Base-by-base conservation (phyloP, 116 monocot genomes). In the Cymodocea nodosa region DNA sequence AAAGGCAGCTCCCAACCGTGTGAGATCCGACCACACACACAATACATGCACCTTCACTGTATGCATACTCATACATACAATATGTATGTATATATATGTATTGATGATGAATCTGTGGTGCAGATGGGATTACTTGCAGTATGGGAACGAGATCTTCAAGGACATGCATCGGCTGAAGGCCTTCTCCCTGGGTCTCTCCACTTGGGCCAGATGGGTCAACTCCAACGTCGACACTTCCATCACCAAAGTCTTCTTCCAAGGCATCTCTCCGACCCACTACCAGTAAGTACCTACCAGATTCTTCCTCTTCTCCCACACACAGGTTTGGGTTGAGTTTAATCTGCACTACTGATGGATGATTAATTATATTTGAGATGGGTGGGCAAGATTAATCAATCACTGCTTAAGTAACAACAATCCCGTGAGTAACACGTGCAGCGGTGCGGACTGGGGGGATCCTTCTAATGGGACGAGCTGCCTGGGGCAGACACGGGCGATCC, bases 191-290 rank as follows among this genome's bases (percentile, higher is more conserved):
- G 98, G 84, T 55, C 64, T 98, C 12, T 69, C 77, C 6, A 91
- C 98, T 34, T 98, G 91, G 98, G 81, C 78, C 34, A 79, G 66
- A 51, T 98, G 98, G 98, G 80, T 98, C 15, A 82, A 98, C 54
- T 12, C 82, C 40, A 80, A 82, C 63, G 60, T 98, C 37, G 62
- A 88, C 64, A 62, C 84, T 1, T 50, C 72, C 9, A 72, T 6
- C 7, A 91, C 88, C 48, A 88, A 70, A 67, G 92, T 98, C 71
- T 91, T 88, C 84, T 98, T 85, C 76, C 88, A 88, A 60, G 91
- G 92, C 17, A 85, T 98, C 62, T 98, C 98, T 60, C 98, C 98
- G 1, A 84, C 73, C 11, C 98, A 98, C 56, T 91, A 98, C 74
- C 49, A 56, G 95, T 90, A 78, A 79, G 82, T 62, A 16, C 4